A percentile compares a stretch with the other conserved stretches of the same genome.
Conservation (phyloP, 139 green algal species). For the Ettlia oleoabundans region DNA sequence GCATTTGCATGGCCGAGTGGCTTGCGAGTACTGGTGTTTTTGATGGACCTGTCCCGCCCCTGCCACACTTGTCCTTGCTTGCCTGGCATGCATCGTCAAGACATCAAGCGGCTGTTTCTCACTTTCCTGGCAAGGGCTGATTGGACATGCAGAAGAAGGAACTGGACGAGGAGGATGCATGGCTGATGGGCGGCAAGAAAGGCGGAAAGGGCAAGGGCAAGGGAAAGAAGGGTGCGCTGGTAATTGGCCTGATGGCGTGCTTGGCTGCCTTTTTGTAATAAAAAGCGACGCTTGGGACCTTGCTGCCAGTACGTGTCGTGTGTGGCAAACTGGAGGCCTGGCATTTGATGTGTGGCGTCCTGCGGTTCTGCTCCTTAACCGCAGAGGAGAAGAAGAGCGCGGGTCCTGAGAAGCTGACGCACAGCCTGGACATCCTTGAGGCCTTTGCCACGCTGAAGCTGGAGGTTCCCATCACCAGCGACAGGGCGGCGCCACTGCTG, state of each 20-base stretch:
- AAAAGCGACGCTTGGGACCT: background rate
- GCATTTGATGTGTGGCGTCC: background rate
- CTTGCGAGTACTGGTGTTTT: no score
- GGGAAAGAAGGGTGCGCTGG: slow-evolving; percentile 27
- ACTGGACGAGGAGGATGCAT: slow-evolving; percentile 39
- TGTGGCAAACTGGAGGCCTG: no score
- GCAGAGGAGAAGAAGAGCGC: slow-evolving; percentile 26
- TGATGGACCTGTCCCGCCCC: no score
- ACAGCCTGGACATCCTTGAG: slow-evolving; percentile 52
- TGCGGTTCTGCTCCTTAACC: background rate
- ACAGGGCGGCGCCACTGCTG: slow-evolving; percentile 14
- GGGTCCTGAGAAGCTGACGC: slow-evolving; percentile 34
- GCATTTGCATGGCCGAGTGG: no score
- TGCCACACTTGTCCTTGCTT: no score
- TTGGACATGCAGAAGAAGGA: slow-evolving; percentile 28
- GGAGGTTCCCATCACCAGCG: slow-evolving; percentile 26
- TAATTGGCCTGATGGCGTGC: no score
- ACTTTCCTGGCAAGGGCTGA: no score
- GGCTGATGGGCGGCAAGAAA: slow-evolving; percentile 46
- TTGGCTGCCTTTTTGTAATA: no score
- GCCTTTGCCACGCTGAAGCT: slow-evolving; percentile 41
- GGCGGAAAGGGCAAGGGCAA: slow-evolving; percentile 41
- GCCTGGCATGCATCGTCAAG: no score
- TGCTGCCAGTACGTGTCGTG: background rate
- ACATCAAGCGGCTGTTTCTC: no score